Percentiles rank a stretch among this genome's conserved stretches.
These are phyloP conservation scores for Phytophthora boehmeriae DNA, from an alignment of 352 stramenopile genomes.

Conservation along the genomic window DNA sequence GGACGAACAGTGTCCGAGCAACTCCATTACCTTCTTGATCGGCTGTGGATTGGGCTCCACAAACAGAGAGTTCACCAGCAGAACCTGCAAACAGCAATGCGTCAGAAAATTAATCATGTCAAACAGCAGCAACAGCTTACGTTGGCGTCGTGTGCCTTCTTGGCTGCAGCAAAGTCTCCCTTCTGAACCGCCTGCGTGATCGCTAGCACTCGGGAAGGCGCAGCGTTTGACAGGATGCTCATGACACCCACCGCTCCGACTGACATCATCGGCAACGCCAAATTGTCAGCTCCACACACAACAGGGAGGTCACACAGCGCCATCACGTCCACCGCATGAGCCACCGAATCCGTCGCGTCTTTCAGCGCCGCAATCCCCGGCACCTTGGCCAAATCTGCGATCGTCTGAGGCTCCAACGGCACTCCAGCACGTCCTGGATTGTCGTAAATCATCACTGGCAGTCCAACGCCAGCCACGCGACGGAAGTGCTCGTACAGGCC, in stretches of 20 bases:
- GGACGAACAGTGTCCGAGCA: conserved; percentile 66
- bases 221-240: conserved; percentile 87
- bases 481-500: conserved; percentile 94
- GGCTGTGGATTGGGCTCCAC: conserved; percentile 82
- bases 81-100: conserved; percentile 13
- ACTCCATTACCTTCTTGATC: conserved; percentile 76
- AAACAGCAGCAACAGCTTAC: too few species aligned
- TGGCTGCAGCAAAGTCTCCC: conserved; percentile 73
- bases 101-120: too few species aligned
- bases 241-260: conserved; percentile 88
- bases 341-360: conserved; percentile 93
- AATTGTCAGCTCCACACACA: conserved; percentile 85
- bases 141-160: conserved; percentile 74
- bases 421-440: conserved; percentile 95
- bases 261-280: conserved; percentile 87
- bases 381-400: conserved; percentile 90
- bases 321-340: conserved; percentile 83
- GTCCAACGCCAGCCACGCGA: conserved; percentile 65
- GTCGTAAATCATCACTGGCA: conserved; percentile 97
- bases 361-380: conserved; percentile 96
- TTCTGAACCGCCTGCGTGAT: conserved; percentile 72
- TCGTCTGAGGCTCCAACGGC: conserved; percentile 92
- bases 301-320: conserved; percentile 88
- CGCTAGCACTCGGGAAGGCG: conserved; percentile 72
- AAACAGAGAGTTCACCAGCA: conserved; percentile 44